phyloP scores from a whole-genome alignment of 805 yeast species.

The Sugiyamaella smithiae region DNA sequence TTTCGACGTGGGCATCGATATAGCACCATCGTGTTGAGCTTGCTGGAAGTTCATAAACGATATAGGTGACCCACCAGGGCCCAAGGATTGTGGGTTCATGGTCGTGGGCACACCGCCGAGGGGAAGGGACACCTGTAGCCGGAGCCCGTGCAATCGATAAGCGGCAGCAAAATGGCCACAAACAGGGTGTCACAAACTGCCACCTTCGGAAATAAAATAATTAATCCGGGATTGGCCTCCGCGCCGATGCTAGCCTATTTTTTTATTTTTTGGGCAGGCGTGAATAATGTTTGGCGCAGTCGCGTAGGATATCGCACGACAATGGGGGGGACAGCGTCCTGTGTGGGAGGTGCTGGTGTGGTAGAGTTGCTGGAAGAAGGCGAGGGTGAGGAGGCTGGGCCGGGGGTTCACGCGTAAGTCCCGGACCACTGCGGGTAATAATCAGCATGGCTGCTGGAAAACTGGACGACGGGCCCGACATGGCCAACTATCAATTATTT shows the following conservation, averaged over 20 bases:
- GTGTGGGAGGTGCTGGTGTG: constrained; percentile 3
- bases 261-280: constrained; percentile 1
- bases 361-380: constrained; percentile 4
- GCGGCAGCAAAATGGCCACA: no score
- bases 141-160: background rate
- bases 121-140: background rate
- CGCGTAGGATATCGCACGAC: constrained; percentile 6
- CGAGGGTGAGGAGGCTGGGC: background rate
- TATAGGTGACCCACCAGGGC: constrained; percentile 10
- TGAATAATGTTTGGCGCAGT: constrained; percentile 1
- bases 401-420: background rate
- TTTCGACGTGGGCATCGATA: constrained; percentile 22
- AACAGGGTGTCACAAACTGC: no score
- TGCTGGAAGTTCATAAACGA: constrained; percentile 8
- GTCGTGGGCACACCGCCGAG: background rate
- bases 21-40: background rate
- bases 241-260: background rate
- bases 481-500: background rate
- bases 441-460: constrained; percentile 3
- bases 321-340: constrained; percentile 1
- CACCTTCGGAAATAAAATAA: background rate
- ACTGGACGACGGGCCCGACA: no score
- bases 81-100: constrained; percentile 10
- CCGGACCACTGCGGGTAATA: constrained; percentile 2
- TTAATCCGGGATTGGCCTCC: constrained; percentile 1